A percentile compares a stretch with the other conserved stretches of the same genome.
These are phyloP conservation scores for Dryas drummondii DNA, from an alignment of 306 rosid species.

Conservation along the genomic window DNA sequence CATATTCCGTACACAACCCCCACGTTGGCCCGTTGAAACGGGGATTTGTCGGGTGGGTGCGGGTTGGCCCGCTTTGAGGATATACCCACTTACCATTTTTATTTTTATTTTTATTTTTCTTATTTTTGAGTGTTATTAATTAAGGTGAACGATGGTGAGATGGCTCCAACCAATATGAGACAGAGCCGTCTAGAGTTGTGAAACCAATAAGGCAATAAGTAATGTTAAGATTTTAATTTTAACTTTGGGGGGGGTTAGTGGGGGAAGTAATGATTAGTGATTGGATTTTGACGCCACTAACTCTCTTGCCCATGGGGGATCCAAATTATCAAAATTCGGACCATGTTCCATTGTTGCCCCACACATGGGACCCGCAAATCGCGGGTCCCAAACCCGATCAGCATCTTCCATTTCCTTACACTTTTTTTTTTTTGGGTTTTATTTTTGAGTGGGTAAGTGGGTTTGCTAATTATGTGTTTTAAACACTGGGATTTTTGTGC, in stretches of 20 bases:
- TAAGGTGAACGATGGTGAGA: slow-evolving; percentile 17
- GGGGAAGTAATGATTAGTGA: slow-evolving; percentile 66
- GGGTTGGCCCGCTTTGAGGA: slow-evolving; percentile 29
- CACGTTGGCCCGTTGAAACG: slow-evolving; percentile 43
- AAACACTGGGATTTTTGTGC: background rate
- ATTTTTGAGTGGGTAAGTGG: background rate
- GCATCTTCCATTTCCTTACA: background rate
- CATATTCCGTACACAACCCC: slow-evolving; percentile 32
- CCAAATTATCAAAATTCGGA: slow-evolving; percentile 56
- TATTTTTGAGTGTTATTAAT: background rate
- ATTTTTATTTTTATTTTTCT: background rate
- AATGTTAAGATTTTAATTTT: slow-evolving; percentile 23
- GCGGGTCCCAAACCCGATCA: slow-evolving; percentile 9
- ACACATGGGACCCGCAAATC: slow-evolving; percentile 54
- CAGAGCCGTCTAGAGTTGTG: slow-evolving; percentile 37
- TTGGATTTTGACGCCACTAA: slow-evolving; percentile 54
- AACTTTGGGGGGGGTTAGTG: slow-evolving; percentile 41
- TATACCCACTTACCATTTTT: slow-evolving; percentile 18
- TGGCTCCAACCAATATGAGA: slow-evolving; percentile 35
- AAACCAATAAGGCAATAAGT: slow-evolving; percentile 25
- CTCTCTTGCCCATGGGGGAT: slow-evolving; percentile 21
- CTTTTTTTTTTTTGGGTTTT: background rate
- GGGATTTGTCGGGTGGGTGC: slow-evolving; percentile 54
- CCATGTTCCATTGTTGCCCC: slow-evolving; percentile 51
- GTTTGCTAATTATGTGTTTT: background rate